These are phyloP conservation scores for Cryptomeria japonica DNA, from an alignment of 75 land plant species.

Conservation along the genomic window DNA sequence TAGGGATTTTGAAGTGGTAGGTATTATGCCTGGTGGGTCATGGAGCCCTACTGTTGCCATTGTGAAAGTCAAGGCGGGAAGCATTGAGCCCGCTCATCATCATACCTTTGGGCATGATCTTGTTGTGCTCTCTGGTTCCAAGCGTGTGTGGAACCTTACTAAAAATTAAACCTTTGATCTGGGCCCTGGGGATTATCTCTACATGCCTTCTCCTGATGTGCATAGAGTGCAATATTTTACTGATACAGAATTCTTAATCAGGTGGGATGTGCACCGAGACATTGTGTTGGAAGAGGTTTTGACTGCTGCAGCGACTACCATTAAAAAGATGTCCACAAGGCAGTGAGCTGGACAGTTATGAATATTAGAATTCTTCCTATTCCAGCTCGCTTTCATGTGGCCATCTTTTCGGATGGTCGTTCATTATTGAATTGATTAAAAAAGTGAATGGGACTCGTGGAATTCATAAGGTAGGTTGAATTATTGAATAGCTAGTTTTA, in stretches of 20 bases:
- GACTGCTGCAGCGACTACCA: conserved; percentile 51
- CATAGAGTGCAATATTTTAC: conserved; percentile 83
- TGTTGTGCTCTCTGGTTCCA: conserved; percentile 66
- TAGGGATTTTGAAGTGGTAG: conserved; percentile 60
- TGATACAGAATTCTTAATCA: conserved; percentile 90
- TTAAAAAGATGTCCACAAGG: too few species aligned
- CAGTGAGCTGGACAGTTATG: too few species aligned
- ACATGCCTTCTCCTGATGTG: conserved; percentile 85
- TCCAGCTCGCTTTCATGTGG: too few species aligned
- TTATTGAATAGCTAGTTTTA: too few species aligned
- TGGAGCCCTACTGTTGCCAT: conserved; percentile 89
- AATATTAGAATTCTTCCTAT: too few species aligned
- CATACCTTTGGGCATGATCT: conserved; percentile 92
- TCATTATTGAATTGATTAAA: too few species aligned
- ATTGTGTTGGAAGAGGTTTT: conserved; percentile 83
- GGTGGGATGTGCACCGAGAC: conserved; percentile 94
- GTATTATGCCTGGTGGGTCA: conserved; percentile 82
- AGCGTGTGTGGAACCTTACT: conserved; percentile 85
- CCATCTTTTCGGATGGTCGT: too few species aligned
- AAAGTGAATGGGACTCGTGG: too few species aligned
- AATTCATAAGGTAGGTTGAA: too few species aligned
- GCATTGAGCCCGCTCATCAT: conserved; percentile 94
- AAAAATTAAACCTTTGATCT: conserved; percentile 60
- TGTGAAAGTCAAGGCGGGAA: conserved; percentile 84
- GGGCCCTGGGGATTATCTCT: conserved; percentile 80